These are phyloP conservation scores for Globisporangium orthogonon DNA, from an alignment of 352 stramenopile genomes.

Conservation along the genomic window DNA sequence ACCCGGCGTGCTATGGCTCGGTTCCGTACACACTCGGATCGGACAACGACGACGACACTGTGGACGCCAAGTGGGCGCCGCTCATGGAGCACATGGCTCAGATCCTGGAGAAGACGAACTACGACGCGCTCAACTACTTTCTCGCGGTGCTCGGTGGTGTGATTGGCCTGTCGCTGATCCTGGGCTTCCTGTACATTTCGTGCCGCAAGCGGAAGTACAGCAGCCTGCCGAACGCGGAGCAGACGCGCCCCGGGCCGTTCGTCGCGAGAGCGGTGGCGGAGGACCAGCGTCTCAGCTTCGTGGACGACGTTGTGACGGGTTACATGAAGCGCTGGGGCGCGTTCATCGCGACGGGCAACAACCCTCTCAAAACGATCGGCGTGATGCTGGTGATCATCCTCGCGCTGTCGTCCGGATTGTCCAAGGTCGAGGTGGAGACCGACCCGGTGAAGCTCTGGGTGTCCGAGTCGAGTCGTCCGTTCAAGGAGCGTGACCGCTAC, in stretches of 20 bases:
- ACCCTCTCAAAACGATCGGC: slow-evolving; percentile 19
- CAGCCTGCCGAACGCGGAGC: too few relatives aligned
- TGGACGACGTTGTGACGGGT: slow-evolving; percentile 21
- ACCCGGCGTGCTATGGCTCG: slow-evolving; percentile 23
- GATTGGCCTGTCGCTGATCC: too few relatives aligned
- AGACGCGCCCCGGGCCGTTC: not conserved
- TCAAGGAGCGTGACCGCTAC: slow-evolving; percentile 34
- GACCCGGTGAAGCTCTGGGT: slow-evolving; percentile 57
- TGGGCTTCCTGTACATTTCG: slow-evolving; percentile 45
- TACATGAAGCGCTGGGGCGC: slow-evolving; percentile 34
- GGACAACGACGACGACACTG: too few relatives aligned
- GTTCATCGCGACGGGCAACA: slow-evolving; percentile 22
- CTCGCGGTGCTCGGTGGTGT: too few relatives aligned
- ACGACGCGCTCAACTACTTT: slow-evolving; percentile 34
- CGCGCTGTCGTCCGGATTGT: slow-evolving; percentile 18
- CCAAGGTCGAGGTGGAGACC: slow-evolving; percentile 31
- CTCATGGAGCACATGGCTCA: slow-evolving; percentile 36
- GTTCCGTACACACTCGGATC: too few relatives aligned
- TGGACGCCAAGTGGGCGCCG: slow-evolving; percentile 24
- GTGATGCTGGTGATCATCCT: slow-evolving; percentile 17
- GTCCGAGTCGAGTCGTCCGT: slow-evolving; percentile 29
- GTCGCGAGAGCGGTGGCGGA: too few relatives aligned
- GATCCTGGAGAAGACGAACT: slow-evolving; percentile 28
- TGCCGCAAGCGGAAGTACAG: too few relatives aligned
- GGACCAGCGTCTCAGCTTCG: slow-evolving; percentile 21